These are phyloP conservation scores for Hanseniaspora hatyaiensis DNA, from an alignment of 805 yeast species.

Conservation along the genomic window DNA sequence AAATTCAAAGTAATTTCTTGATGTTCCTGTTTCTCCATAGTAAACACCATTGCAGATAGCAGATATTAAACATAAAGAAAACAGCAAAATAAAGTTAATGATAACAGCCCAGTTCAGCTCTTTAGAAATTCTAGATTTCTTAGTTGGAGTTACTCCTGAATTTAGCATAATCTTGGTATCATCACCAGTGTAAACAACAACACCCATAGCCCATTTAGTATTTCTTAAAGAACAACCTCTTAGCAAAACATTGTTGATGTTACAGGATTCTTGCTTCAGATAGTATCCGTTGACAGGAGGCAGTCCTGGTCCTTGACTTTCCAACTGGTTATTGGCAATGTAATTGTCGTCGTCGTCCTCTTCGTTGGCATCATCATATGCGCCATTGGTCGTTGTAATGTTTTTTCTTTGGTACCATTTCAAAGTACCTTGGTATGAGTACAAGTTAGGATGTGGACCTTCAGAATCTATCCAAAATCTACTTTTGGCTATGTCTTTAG, in stretches of 20 bases:
- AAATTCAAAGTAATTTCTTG: conserved; percentile 56
- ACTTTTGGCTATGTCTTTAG: conserved; percentile 39
- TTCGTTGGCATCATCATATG: conserved; percentile 13
- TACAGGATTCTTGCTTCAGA: conserved; percentile 46
- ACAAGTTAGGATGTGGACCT: conserved; percentile 71
- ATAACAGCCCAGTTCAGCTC: conserved; percentile 62
- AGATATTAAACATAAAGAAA: conserved; percentile 54
- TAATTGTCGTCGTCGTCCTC: conserved; percentile 6
- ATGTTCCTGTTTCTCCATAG: conserved; percentile 37
- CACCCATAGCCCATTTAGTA: conserved; percentile 72
- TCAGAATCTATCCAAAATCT: conserved; percentile 67
- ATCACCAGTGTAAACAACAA: conserved; percentile 64
- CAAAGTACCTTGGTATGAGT: conserved; percentile 63
- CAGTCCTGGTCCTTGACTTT: not conserved
- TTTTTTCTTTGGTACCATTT: conserved; percentile 38
- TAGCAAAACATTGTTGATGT: conserved; percentile 54
- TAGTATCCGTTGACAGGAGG: conserved; percentile 10
- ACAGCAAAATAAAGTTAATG: conserved; percentile 52
- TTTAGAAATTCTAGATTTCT: conserved; percentile 58
- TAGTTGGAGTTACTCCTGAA: conserved; percentile 69
- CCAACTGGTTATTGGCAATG: conserved; percentile 18
- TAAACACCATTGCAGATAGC: conserved; percentile 62
- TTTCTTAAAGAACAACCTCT: conserved; percentile 73
- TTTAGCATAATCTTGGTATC: conserved; percentile 76
- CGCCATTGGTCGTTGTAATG: not conserved